Base-by-base conservation (phyloP, 1,284 basidiomycete genomes). In the Melampsora larici-populina region DNA sequence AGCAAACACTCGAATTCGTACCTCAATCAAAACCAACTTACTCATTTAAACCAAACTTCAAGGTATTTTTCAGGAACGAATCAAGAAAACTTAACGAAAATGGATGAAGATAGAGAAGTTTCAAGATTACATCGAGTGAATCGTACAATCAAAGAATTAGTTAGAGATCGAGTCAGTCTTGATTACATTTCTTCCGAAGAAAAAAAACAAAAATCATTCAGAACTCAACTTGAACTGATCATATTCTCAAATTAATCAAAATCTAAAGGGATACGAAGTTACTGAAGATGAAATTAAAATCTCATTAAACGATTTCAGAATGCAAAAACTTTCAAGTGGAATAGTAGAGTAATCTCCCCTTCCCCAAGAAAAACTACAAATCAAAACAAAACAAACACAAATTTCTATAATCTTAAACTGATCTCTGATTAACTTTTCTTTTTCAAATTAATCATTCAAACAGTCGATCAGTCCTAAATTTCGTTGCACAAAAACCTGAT, bases 141-240 rank as follows among this genome's bases (percentile, higher is more conserved):
- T 85, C 87, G 93, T 82, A 99, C 97, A 60, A 92, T 97, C 72
- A 94, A 98, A 84, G 97, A 99, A 86, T 90, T 99, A 78, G 92
- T 96, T 79, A 89, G 91, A 83, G 97, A 99, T 85, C 89, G 95
- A 78, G 86, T 86, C 33, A 75, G 85, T 81, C n/a, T 65, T 81
- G 1, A 62, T 15, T 31, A 65, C n/a, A n/a, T n/a, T n/a, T 58
- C 60, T 58, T 29, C 33, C 60, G 33, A 51, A 70, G 36, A 78
- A 18, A 48, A 36, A 36, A 36, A 36, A 36, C 36, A 36, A 9
- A 36, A 36, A 36, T 36, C 33, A 64, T 55, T 55, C 31, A 26
- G n/a, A 13, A 66, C 43, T 58, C 62, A 49, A 7, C 31, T n/a
- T 9, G 33, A n/a, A 46, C 26, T 31, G 46, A 18, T 40, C 11